Percentiles rank a stretch among this genome's conserved stretches.
These are phyloP conservation scores for Candida anutae DNA, from an alignment of 1,139 yeast genomes.

Conservation along the genomic window DNA sequence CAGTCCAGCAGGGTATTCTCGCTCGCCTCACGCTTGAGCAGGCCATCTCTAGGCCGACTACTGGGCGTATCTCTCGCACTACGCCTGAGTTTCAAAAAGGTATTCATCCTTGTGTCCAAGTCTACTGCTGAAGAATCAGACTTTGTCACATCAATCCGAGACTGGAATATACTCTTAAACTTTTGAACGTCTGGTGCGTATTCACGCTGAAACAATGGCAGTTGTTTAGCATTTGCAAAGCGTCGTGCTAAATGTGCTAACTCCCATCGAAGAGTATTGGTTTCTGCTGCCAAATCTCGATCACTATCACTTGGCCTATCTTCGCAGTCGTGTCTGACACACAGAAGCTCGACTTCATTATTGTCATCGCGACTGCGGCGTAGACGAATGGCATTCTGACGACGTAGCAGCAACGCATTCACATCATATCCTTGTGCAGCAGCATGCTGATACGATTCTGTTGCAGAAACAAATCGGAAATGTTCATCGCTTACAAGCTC, in stretches of 20 bases:
- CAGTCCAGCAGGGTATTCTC: too few species aligned
- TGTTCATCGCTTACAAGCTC: background rate
- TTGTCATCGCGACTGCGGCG: slow-evolving; percentile 2
- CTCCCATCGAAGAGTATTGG: too few species aligned
- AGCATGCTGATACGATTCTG: background rate
- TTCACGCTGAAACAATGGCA: background rate
- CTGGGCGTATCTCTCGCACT: too few species aligned
- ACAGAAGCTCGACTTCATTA: background rate
- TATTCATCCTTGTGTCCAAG: too few species aligned
- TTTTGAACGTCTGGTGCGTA: background rate
- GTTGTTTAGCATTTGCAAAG: background rate
- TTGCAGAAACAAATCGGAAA: too few species aligned
- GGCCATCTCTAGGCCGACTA: too few species aligned
- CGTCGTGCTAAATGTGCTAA: too few species aligned
- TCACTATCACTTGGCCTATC: slow-evolving; percentile 1
- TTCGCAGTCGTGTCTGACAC: slow-evolving; percentile 1
- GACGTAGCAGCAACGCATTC: slow-evolving; percentile 7
- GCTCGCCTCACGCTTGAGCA: too few species aligned
- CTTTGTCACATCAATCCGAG: too few species aligned
- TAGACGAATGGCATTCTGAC: slow-evolving; percentile 11
- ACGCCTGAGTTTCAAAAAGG: too few species aligned
- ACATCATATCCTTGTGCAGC: background rate
- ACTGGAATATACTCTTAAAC: background rate
- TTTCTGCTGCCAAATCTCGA: background rate
- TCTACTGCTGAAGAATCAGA: too few species aligned